Conservation (phyloP, 2,329 filamentous ascomycete species). For the Colletotrichum tropicicola region DNA sequence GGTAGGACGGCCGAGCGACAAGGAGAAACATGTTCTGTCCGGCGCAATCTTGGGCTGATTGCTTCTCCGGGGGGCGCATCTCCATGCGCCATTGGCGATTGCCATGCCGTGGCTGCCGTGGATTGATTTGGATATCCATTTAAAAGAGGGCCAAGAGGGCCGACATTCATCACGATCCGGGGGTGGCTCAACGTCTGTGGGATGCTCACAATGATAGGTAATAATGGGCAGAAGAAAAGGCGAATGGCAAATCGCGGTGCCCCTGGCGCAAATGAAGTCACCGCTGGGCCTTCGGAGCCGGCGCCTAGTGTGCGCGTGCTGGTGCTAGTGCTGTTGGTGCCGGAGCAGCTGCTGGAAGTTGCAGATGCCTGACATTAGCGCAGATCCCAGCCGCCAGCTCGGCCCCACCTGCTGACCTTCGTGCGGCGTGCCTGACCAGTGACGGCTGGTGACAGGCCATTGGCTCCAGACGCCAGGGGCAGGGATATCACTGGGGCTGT, state of each 20-base stretch:
- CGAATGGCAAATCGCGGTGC: not conserved
- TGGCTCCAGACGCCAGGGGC: not conserved
- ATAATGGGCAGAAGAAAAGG: not conserved
- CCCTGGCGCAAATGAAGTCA: constrained; percentile 14
- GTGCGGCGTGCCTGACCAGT: too few species aligned
- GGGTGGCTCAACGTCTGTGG: constrained; percentile 4
- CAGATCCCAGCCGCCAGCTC: constrained; percentile 22
- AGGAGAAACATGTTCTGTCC: not conserved
- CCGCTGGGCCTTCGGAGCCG: constrained; percentile 10
- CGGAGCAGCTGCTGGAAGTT: not conserved
- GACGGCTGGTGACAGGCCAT: constrained; percentile 3
- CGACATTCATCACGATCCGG: not conserved
- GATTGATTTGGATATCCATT: constrained; percentile 1
- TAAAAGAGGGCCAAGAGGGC: constrained; percentile 3
- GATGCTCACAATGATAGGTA: not conserved
- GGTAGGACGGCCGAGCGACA: not conserved
- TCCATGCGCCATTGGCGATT: not conserved
- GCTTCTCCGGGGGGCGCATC: not conserved
- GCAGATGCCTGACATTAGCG: constrained; percentile 24
- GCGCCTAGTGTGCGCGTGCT: not conserved
- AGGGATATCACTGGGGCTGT: not conserved
- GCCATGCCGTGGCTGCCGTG: not conserved
- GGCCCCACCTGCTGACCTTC: constrained; percentile 7
- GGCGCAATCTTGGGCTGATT: not conserved
- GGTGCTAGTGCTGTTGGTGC: not conserved